Conservation (phyloP, 495 filamentous ascomycete species). For the Parathielavia appendiculata region DNA sequence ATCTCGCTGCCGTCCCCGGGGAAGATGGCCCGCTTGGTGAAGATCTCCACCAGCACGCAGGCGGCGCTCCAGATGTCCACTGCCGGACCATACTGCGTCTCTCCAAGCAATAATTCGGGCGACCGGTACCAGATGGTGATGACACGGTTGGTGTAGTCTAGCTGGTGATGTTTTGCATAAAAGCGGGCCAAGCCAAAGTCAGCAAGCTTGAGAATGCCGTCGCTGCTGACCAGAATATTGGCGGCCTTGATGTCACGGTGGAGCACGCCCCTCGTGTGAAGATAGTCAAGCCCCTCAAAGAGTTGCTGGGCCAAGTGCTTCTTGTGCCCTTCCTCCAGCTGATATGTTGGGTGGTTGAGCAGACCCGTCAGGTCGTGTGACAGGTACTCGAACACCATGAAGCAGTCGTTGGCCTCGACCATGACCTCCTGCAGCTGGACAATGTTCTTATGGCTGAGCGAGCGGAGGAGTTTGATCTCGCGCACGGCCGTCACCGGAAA, state of each 20-base stretch:
- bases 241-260: slow-evolving; percentile 95
- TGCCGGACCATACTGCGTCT: slow-evolving; percentile 88
- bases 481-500: slow-evolving; percentile 96
- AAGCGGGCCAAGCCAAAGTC: slow-evolving; percentile 98
- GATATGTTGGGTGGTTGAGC: slow-evolving; percentile 91
- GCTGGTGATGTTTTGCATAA: slow-evolving; percentile 83
- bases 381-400: slow-evolving; percentile 99
- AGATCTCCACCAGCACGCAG: slow-evolving; percentile 95
- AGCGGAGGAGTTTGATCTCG: slow-evolving; percentile 94
- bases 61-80: slow-evolving; percentile 98
- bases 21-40: slow-evolving; percentile 91
- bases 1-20: slow-evolving; percentile 92
- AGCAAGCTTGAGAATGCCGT: slow-evolving; percentile 83
- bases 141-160: slow-evolving; percentile 98
- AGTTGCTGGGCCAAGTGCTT: slow-evolving; percentile 92
- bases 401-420: slow-evolving; percentile 98
- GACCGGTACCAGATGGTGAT: slow-evolving; percentile 98
- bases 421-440: slow-evolving; percentile 90
- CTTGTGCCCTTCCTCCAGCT: slow-evolving; percentile 78
- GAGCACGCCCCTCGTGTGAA: slow-evolving; percentile 87
- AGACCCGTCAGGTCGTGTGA: slow-evolving; percentile 72
- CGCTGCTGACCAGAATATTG: slow-evolving; percentile 89
- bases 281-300: slow-evolving; percentile 89
- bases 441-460: slow-evolving; percentile 85
- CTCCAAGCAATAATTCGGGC: slow-evolving; percentile 87